Evolutionary conservation across 345 rosid genomes (phyloP).

Genomic region (Sonneratia alba): DNA sequence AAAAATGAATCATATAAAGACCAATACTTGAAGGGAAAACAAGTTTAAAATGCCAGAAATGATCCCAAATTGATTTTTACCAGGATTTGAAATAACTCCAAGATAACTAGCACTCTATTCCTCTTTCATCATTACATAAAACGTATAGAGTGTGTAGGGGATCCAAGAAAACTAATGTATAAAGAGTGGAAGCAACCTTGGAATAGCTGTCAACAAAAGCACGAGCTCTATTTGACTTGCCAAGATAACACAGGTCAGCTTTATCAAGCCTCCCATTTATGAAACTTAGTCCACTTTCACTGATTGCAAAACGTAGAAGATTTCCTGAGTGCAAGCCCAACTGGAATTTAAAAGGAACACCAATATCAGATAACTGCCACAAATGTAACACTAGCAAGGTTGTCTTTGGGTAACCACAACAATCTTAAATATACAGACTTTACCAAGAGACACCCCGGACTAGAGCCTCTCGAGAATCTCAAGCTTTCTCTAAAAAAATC

Average conservation of each 20-base stretch:
- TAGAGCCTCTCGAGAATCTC: too few relatives aligned
- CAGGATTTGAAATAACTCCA: too few relatives aligned
- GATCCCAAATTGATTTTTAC: background rate
- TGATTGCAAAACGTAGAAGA: constrained; percentile 65
- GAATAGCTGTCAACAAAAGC: constrained; percentile 93
- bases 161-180: background rate
- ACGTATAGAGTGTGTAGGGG: too few relatives aligned
- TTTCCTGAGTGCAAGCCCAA: constrained; percentile 45
- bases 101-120: too few relatives aligned
- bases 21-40: too few relatives aligned
- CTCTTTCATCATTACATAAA: too few relatives aligned
- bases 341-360: constrained; percentile 28
- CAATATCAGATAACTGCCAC: background rate
- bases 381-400: background rate
- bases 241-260: constrained; percentile 66
- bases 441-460: too few relatives aligned
- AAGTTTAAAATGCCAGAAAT: background rate
- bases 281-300: constrained; percentile 66
- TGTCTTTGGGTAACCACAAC: too few relatives aligned
- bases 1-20: too few relatives aligned
- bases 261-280: constrained; percentile 72
- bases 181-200: constrained; percentile 44
- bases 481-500: too few relatives aligned
- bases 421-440: too few relatives aligned
- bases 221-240: constrained; percentile 59